Evolutionary conservation across 495 filamentous ascomycete species (phyloP), one percentile per base, ranked within the genome.

Genomic region (Penicillium angulare): DNA sequence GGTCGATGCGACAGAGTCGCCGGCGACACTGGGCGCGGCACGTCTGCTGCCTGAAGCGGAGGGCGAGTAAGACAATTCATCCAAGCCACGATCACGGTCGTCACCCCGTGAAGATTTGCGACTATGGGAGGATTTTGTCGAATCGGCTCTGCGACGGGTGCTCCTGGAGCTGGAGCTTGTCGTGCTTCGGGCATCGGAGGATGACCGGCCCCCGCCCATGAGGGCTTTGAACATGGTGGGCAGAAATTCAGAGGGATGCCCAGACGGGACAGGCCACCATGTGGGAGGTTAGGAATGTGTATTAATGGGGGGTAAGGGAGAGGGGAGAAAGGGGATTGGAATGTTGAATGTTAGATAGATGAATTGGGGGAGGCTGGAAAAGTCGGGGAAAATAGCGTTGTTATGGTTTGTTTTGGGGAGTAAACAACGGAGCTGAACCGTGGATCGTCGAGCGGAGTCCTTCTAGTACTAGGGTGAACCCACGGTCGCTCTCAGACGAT

Each of bases 91-190:
- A 50, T 77, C 70, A 71, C 78, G 77, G 71, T 79, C 77, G 67
- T 79, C 78, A 75, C 69, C 75, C 66, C 78, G 72, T 68, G 77
- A 66, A 33, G 79, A 71, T 55, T 73, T 80, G 55, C 76, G 71
- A 46, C 72, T 74, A 43, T 70, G 68, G 53, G 67, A 63, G 8
- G 64, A 72, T 45, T 64, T 73, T 12, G 17, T 18, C 39, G 63
- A 66, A 39, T 62, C 60, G 42, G 60, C 53, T 52, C 61, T 67
- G 64, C 71, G 69, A 49, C 66, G 62, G 52, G 52, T 60, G 43
- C 54, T 63, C 44, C 67, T 68, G 12, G 68, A 70, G 41, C 62
- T 59, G 44, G 68, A 66, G 50, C 61, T 60, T 39, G 52, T 52
- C 18, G 43, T 60, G 53, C 64, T 69, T 62, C 66, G 71, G 47